Conservation (phyloP, 805 yeast genomes). For the Nematodospora valgi region DNA sequence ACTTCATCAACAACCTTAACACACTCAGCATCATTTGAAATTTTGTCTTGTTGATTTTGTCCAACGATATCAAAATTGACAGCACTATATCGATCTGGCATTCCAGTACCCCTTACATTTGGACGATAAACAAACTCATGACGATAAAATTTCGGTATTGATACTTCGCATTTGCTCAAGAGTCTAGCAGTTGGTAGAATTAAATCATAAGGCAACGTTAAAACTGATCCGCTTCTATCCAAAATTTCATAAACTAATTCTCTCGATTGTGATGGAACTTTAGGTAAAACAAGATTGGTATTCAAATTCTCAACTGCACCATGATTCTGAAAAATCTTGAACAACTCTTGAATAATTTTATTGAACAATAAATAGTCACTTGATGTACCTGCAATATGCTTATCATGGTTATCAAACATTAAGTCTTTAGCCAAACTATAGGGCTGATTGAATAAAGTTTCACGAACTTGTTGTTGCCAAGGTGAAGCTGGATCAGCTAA, state of each 20-base stretch:
- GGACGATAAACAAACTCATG: constrained; percentile 83
- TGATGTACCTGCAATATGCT: constrained; percentile 11
- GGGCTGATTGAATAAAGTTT: constrained; percentile 80
- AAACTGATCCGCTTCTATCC: constrained; percentile 81
- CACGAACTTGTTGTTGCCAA: constrained; percentile 91
- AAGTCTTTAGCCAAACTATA: constrained; percentile 82
- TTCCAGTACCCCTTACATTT: constrained; percentile 50
- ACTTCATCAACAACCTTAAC: constrained; percentile 79
- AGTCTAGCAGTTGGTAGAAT: constrained; percentile 87
- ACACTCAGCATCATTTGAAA: constrained; percentile 82
- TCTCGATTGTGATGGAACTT: constrained; percentile 61
- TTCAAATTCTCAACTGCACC: constrained; percentile 83
- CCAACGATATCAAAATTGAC: constrained; percentile 82
- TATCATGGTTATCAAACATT: constrained; percentile 57
- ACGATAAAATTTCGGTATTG: constrained; percentile 61
- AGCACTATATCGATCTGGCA: constrained; percentile 75
- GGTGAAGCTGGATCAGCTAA: constrained; percentile 88
- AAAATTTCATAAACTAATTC: constrained; percentile 75
- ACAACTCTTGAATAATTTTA: constrained; percentile 58
- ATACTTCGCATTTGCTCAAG: constrained; percentile 53
- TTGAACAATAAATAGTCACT: constrained; percentile 54
- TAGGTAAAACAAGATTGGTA: constrained; percentile 70
- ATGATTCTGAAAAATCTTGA: constrained; percentile 66
- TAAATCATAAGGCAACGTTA: constrained; percentile 86
- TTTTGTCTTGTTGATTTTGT: constrained; percentile 37